Conservation (phyloP, 2,329 filamentous ascomycete species). For the Cercospora sesami region DNA sequence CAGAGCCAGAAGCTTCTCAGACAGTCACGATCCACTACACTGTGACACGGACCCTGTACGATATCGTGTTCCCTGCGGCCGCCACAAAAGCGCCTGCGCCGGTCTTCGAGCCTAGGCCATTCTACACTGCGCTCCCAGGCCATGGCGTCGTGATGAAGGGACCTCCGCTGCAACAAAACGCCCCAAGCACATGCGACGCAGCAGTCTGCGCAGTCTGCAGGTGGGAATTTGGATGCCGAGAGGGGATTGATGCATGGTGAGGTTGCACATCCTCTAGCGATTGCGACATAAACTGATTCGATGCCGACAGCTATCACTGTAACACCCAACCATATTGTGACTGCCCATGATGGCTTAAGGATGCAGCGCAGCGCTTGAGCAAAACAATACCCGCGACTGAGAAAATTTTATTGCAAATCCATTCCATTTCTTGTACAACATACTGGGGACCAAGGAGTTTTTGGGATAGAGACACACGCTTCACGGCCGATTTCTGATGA, state of each 20-base stretch:
- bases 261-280: background rate
- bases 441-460: background rate
- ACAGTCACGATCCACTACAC: conserved; percentile 21
- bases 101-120: background rate
- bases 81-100: background rate
- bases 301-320: conserved; percentile 18
- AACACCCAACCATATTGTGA: conserved; percentile 26
- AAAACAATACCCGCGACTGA: background rate
- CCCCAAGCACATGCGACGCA: conserved; percentile 18
- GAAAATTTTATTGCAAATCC: background rate
- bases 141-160: conserved; percentile 9
- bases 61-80: conserved; percentile 23
- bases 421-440: background rate
- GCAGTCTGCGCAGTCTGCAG: conserved; percentile 24
- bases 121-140: background rate
- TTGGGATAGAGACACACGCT: background rate
- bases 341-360: conserved; percentile 9
- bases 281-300: background rate
- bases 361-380: background rate
- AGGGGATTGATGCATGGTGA: conserved; percentile 13
- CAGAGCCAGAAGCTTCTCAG: conserved; percentile 10
- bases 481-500: background rate
- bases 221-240: conserved; percentile 17
- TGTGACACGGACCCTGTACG: conserved; percentile 21
- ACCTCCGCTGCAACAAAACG: conserved; percentile 3